phyloP scores from a whole-genome alignment of 1,139 yeast genomes.

The Lizanozyma gosingica region DNA sequence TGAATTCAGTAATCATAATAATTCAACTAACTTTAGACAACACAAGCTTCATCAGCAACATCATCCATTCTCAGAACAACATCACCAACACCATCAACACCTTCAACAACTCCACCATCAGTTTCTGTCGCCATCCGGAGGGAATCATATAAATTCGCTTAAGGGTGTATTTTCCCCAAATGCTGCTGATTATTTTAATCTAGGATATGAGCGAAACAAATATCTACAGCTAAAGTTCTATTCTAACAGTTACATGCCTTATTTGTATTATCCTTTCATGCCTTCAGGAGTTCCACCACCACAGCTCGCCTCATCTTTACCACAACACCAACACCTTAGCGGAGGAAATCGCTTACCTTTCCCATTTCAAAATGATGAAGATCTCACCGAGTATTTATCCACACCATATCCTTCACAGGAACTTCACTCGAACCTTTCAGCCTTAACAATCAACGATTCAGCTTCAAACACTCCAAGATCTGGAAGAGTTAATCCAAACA shows the following conservation, averaged over 20 bases:
- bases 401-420: background rate
- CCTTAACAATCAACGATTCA: background rate
- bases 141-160: background rate
- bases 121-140: background rate
- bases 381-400: background rate
- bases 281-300: background rate
- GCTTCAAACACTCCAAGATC: background rate
- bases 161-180: background rate
- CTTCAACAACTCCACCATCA: background rate
- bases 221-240: background rate
- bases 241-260: background rate
- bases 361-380: background rate
- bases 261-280: background rate
- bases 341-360: too few relatives aligned
- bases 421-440: background rate
- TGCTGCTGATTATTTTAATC: background rate
- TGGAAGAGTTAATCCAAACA: background rate
- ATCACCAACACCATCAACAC: background rate
- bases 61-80: background rate
- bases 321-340: background rate
- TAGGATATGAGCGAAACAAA: background rate
- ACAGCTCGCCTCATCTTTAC: background rate
- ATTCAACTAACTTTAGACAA: background rate
- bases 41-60: background rate
- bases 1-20: slow-evolving; percentile 17